Evolutionary conservation across 2,329 filamentous ascomycete species (phyloP), one percentile per base, ranked within the genome.

Genomic region (Epichloe sibirici): DNA sequence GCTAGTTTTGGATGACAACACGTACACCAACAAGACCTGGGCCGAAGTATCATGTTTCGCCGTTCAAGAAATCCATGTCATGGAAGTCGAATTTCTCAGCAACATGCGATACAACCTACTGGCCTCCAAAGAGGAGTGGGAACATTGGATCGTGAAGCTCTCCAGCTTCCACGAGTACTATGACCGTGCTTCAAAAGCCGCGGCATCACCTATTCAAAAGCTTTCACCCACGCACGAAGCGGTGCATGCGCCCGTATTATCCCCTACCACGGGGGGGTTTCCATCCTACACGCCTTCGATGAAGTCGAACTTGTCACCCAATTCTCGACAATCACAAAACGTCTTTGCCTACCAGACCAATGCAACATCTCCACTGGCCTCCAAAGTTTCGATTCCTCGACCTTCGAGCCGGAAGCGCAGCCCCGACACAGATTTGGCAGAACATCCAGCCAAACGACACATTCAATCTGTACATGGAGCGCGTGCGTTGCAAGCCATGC

Each of bases 1-100:
- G 35, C n/a, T 56, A 88, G 85, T 97, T 66, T 73, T 98, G 61
- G 93, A 98, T 65, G 93, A 98, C 68, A 98, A 97, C 67, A 97
- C 93, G 0, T 98, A 98, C 70, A 97, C 93, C 39, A 98, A 98
- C 74, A 96, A 97, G 74, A 98, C 93, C 0, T 98, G 93, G 93
- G 93, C 91, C 2, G 93, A 98, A 62, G 93, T 98, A 11, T 97
- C 93, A 1, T 87, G 88, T 45, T 95, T 98, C 56, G 83, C 88
- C 1, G 91, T 97, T 12, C 83, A 86, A 55, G 93, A 98, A 69
- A 95, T 98, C 49, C 93, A 98, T 66, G 86, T 96, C 45, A 98
- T 98, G 93, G 93, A 98, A 67, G 93, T 98, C n/a, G 93, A 98
- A 67, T 98, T 98, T 62, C 74, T 98, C 57, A 96, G 91, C 74